Percentiles rank a stretch among this genome's conserved stretches.
Conservation (phyloP, 73 alveolate genomes). For the Paramecium primaurelia region DNA sequence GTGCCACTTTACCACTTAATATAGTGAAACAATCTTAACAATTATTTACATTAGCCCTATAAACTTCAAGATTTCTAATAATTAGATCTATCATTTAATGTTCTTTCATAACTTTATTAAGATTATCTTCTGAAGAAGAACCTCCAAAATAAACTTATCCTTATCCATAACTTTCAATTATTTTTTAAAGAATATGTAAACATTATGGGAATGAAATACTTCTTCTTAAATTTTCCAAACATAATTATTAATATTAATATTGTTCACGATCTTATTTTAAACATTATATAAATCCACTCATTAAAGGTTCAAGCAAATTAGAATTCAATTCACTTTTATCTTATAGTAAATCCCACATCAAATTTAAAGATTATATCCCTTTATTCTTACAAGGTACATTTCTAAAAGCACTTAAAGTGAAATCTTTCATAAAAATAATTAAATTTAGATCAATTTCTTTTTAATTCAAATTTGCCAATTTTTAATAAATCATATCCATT, state of each 20-base stretch:
- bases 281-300: not conserved
- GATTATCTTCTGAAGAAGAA: not conserved
- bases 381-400: too few species aligned
- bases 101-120: conserved; percentile 19
- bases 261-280: not conserved
- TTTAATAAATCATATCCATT: not conserved
- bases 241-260: not conserved
- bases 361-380: not conserved
- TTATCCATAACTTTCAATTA: not conserved
- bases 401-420: not conserved
- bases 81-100: not conserved
- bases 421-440: not conserved
- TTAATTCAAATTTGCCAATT: not conserved
- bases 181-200: conserved; percentile 7
- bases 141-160: not conserved
- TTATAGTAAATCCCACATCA: conserved; percentile 18
- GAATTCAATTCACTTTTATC: not conserved
- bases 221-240: not conserved
- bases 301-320: not conserved
- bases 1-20: not conserved
- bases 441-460: not conserved
- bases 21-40: not conserved
- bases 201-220: conserved; percentile 4
- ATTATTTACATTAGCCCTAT: not conserved
- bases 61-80: not conserved